phyloP scores from a whole-genome alignment of 2,329 filamentous ascomycete genomes.

The Colletotrichum liaoningense region DNA sequence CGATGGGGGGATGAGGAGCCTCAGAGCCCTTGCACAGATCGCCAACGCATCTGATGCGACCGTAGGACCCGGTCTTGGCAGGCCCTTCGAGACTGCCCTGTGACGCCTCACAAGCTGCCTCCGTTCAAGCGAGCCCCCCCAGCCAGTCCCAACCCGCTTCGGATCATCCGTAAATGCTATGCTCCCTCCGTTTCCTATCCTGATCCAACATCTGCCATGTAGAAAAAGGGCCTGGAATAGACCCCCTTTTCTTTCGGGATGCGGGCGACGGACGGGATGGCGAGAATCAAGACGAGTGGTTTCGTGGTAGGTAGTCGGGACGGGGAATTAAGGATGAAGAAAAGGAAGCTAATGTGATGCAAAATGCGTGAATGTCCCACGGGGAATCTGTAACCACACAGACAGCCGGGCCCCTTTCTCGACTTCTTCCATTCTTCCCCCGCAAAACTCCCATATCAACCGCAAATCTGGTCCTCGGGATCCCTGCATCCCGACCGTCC shows the following conservation, averaged over 20 bases:
- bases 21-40: conserved; percentile 5
- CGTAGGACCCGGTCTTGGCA: conserved; percentile 28
- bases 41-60: conserved; percentile 21
- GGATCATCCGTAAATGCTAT: background rate
- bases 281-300: no score
- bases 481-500: conserved; percentile 1
- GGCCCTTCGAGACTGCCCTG: conserved; percentile 28
- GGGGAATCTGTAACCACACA: background rate
- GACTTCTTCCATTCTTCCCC: background rate
- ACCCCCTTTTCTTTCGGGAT: background rate
- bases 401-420: background rate
- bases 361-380: background rate
- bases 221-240: background rate
- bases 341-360: background rate
- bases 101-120: conserved; percentile 8
- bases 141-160: background rate
- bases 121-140: background rate
- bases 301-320: background rate
- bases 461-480: background rate
- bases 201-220: background rate
- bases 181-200: background rate
- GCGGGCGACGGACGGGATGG: background rate
- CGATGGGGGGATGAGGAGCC: background rate
- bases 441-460: background rate
- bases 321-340: background rate